Base-by-base conservation (phyloP, 2,329 filamentous ascomycete species). In the Clarireedia monteithiana region DNA sequence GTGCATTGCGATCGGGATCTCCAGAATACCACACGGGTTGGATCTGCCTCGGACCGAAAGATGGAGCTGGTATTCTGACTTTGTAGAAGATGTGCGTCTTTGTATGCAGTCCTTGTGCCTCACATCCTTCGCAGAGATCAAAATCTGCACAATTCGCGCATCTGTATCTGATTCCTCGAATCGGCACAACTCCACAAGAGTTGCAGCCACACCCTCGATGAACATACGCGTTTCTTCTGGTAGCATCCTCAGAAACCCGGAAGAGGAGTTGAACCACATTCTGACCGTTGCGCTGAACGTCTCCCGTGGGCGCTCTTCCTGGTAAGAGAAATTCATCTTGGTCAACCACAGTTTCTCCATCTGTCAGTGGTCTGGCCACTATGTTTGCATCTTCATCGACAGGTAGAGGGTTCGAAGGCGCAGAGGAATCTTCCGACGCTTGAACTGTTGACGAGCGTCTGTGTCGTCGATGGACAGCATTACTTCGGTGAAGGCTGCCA, bases 71-170 rank as follows among this genome's bases (percentile, higher is more conserved):
- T 10, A 97, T 86, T 55, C 86, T 86, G 67, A 99, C 88, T 71
- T 97, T 97, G 78, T 95, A 95, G 72, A 99, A 97, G 47, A 97
- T 82, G 71, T 99, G 94, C 1, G 91, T 96, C 70, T 92, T 95
- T 68, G 96, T 92, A 56, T 69, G 67, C 2, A 85, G 73, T 23
- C 82, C 82, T 64, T 85, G 82, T 5, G 88, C 82, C 73, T 99
- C 92, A 73, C 94, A 99, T 6, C 85, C 85, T 68, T 96, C 91
- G 74, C 94, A 99, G 2, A 99, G 82, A 69, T 99, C 94, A 68
- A 91, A 97, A 71, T 99, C 92, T 62, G 89, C 84, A 69, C 94
- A 99, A 73, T 99, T 97, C 64, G 91, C 86, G 72, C 94, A 99
- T 58, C 91, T 87, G 74, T 95, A 99, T 56, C 94, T 83, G 59